Evolutionary conservation across 148 eudicot genomes (phyloP), one percentile per base, ranked within the genome.

Genomic region (Agrostemma githago): DNA sequence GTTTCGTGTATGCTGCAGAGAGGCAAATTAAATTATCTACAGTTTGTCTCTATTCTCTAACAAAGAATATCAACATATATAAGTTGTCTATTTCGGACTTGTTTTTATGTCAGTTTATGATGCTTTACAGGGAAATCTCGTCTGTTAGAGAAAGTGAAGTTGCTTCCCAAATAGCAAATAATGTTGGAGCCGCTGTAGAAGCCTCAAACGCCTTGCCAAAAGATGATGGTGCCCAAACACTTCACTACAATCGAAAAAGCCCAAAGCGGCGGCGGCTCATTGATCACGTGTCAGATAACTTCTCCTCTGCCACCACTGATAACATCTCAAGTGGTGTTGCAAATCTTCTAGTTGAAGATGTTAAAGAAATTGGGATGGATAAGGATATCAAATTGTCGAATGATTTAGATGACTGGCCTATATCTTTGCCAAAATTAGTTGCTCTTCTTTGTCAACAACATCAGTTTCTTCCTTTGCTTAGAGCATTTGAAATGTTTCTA

Each of bases 401-500:
- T 61, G 84, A 79, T 69, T 73, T 83, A 70, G 95, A 86, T 84
- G 92, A 87, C 80, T 89, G 89, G 83, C 77, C 81, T 62, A 79
- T 73, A 74, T 84, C 91, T 79, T 86, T 91, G 85, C 87, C 93
- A 3, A 86, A 85, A 80, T 86, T 91, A 91, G 90, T 94, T 77
- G 89, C 97, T n/a, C 81, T 94, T 59, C 92, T 94, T 41, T 91
- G 97, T 77, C 91, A 88, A 81, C 97, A 88, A 73, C 89, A 75
- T 74, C 87, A 91, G 48, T 94, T 91, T 79, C 88, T 86, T 80
- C 97, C 98, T 58, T 79, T 94, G 82, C 86, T 94, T 71, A 87
- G 88, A 85, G 93, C 98, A 64, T 94, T 94, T 80, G 97, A 94
- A 77, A 91, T 94, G 89, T 94, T 94, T 83, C 97, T 94, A 72